Conservation (phyloP, 78 protist species). For the slime mould (Dictyostelium discoideum) region dicty_2.7 NC_007088.5:180001-180500, state of each 20-base stretch:
- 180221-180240: slow-evolving; percentile 53
- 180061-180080: slow-evolving; percentile 28
- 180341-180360: slow-evolving; percentile 64
- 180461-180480: slow-evolving; percentile 17
- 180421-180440: slow-evolving; percentile 36
- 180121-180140: neutral
- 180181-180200: slow-evolving; percentile 65
- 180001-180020: neutral
- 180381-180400: neutral
- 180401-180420: neutral
- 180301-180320: slow-evolving; percentile 79
- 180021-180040: neutral
- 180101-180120: slow-evolving; percentile 68
- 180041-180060: slow-evolving; percentile 83
- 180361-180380: slow-evolving; percentile 64
- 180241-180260: slow-evolving; percentile 22
- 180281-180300: slow-evolving; percentile 64
- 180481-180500: neutral
- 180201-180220: slow-evolving; percentile 62
- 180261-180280: slow-evolving; percentile 53
- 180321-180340: slow-evolving; percentile 73
- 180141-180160: slow-evolving; percentile 5
- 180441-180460: slow-evolving; percentile 5
- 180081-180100: slow-evolving; percentile 27
- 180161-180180: slow-evolving; percentile 65